Base-by-base conservation (phyloP, 768 basidiomycete species). In the Russula lepida region DNA sequence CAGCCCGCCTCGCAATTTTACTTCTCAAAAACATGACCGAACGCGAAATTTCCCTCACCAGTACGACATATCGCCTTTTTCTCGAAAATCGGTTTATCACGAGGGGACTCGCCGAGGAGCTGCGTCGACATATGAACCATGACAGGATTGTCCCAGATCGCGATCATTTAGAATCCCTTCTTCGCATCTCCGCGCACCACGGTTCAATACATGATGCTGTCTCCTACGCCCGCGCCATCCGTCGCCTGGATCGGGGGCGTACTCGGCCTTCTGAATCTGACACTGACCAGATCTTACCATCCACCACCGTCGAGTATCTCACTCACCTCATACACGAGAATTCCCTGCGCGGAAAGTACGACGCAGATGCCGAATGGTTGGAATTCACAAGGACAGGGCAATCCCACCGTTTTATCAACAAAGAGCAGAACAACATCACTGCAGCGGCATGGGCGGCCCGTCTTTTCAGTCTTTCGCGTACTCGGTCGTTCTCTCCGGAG, bases 51-150 rank as follows among this genome's bases (percentile, higher is more conserved):
- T 17, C 63, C 6, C 55, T 66, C 23, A 54, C 58, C 8, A 41
- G 25, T 6, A 33, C 21, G 19, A 64, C 65, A 8, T 66, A 57
- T 23, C 51, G 39, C 8, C 6, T 47, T 5, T 58, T 66, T 55
- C 58, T 66, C 1, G 30, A 27, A 44, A 79, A 84, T 65, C 76
- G 78, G 0, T 80, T 80, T 61, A 73, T 83, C 39, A 78, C 79
- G 0, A 68, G 79, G 0, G 77, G 81, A 49, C 71, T 86, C 56
- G 74, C 82, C 15, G 76, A 77, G 47, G 74, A 74, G 39, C 72
- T 86, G 21, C 78, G 72, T 13, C 65, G 71, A 23, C 74, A 75
- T 23, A 79, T 80, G 77, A 67, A 71, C 0, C 71, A 69, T 23
- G 74, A 79, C 47, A 73, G 74, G 3, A 59, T 74, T 35, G 70